Base-by-base conservation (phyloP, 495 filamentous ascomycete species). In the Penicilliopsis zonata region DNA sequence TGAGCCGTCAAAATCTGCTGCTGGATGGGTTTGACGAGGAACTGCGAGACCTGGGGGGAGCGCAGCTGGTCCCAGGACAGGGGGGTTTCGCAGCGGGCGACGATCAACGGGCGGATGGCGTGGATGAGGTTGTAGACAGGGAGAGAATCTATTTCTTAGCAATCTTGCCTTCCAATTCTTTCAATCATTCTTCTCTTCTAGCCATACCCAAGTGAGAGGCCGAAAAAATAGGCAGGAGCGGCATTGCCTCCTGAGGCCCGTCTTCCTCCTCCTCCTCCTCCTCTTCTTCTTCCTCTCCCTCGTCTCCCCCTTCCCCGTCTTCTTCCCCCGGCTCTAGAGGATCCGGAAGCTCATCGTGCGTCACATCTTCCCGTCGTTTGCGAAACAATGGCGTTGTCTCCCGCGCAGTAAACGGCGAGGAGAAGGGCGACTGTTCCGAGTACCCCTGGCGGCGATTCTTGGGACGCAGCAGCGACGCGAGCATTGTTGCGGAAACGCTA, bases 31-130 rank as follows among this genome's bases (percentile, higher is more conserved):
- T 94, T 96, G 44, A 94, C 69, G 14, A 96, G 67, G 50, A 96
- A 96, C 53, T 92, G 86, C 10, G 85, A 94, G 20, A 96, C 80
- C 50, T 96, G 88, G 5, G 87, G 88, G 7, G 87, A 92, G 30
- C 87, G 73, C 38, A 96, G 63, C 54, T 96, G 88, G 37, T 94
- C 87, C 86, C 86, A 96, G n/a, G 82, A 77, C 31, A 96, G 56
- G 0, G 82, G 87, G 3, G 87, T 94, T 54, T 96, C 87, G 55
- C 83, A 88, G 52, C 80, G 72, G 13, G 81, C 65, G 31, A 80
- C 67, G 28, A 96, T 76, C 25, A 94, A 61, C 13, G 82, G 72
- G 34, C 87, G 82, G 31, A 94, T 87, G 9, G 80, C 71, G 60
- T 94, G 87, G 23, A 84, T 90, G 39, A 90, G 70, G 45, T 80